Percentiles rank a stretch among this genome's conserved stretches.
Evolutionary conservation across 2,329 filamentous ascomycete species (phyloP).

Genomic region (Incumbomyces delicatus): DNA sequence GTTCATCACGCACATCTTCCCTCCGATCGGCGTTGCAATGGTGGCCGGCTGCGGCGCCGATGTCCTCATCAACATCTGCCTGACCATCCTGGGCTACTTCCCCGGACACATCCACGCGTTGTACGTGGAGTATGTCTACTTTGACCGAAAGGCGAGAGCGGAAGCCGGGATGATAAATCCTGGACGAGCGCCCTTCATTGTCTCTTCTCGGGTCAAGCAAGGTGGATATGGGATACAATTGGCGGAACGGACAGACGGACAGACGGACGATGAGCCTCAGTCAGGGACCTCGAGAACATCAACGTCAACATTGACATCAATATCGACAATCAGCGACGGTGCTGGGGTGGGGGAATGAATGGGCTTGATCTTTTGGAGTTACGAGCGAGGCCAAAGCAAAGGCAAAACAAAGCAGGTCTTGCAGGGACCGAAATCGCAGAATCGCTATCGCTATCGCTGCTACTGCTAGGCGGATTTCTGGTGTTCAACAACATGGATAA

Average conservation of each 20-base stretch:
- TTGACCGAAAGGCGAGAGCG: slow-evolving; percentile 19
- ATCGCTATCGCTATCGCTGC: too few species aligned
- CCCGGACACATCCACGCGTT: slow-evolving; percentile 33
- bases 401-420: too few species aligned
- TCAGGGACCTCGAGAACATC: too few species aligned
- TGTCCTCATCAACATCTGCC: slow-evolving; percentile 80
- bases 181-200: slow-evolving; percentile 16
- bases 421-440: too few species aligned
- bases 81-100: slow-evolving; percentile 67
- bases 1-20: slow-evolving; percentile 39
- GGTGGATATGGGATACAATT: slow-evolving; percentile 22
- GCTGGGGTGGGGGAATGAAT: too few species aligned
- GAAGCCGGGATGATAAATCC: slow-evolving; percentile 16
- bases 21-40: slow-evolving; percentile 84
- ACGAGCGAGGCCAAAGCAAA: too few species aligned
- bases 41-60: slow-evolving; percentile 81
- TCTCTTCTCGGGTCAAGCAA: slow-evolving; percentile 18
- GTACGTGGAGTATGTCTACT: slow-evolving; percentile 23
- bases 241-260: too few species aligned
- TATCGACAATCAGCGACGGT: too few species aligned
- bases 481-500: neutral
- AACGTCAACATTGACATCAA: too few species aligned
- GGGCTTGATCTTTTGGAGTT: too few species aligned
- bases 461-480: too few species aligned
- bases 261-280: too few species aligned